Conservation (phyloP, 2,329 filamentous ascomycete species). For the Fonsecaea pugnacius region DNA sequence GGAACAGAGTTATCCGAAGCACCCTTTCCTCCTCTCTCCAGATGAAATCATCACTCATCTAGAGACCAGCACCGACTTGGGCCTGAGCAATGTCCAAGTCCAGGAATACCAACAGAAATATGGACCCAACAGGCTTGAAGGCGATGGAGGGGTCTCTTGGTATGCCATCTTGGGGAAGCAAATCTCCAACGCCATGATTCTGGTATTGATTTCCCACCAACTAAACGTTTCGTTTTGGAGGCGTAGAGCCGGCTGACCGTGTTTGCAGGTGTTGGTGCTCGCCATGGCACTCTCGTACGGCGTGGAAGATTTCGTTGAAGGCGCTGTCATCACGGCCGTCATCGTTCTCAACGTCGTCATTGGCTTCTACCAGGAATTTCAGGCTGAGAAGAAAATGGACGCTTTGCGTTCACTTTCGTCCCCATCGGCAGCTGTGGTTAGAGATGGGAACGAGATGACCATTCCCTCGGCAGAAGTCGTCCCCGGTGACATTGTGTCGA, state of each 20-base stretch:
- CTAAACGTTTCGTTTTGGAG: too few relatives aligned
- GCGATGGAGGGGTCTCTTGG: slow-evolving; percentile 51
- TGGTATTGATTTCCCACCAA: slow-evolving; percentile 43
- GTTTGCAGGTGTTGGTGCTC: slow-evolving; percentile 60
- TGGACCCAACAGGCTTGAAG: slow-evolving; percentile 57
- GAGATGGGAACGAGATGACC: slow-evolving; percentile 58
- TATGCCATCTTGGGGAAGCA: slow-evolving; percentile 58
- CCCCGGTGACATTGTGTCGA: slow-evolving; percentile 60
- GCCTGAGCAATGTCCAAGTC: slow-evolving; percentile 51
- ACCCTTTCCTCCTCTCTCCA: slow-evolving; percentile 44
- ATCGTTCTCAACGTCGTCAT: slow-evolving; percentile 63
- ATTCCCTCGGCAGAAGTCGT: slow-evolving; percentile 63
- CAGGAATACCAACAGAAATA: slow-evolving; percentile 52
- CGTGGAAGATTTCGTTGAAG: slow-evolving; percentile 62
- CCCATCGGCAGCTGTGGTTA: slow-evolving; percentile 60
- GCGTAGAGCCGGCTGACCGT: slow-evolving; percentile 12
- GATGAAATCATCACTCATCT: slow-evolving; percentile 51
- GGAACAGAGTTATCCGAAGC: slow-evolving; percentile 40
- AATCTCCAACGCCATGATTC: slow-evolving; percentile 60
- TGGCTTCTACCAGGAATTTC: slow-evolving; percentile 64
- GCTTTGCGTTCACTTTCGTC: slow-evolving; percentile 61
- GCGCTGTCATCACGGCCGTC: slow-evolving; percentile 62
- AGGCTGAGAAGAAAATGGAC: slow-evolving; percentile 64
- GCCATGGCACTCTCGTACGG: slow-evolving; percentile 69
- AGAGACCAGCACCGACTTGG: slow-evolving; percentile 54